These are phyloP conservation scores for Ophiognomonia clavigignenti-juglandacearum DNA, from an alignment of 2,329 filamentous ascomycete species.

Conservation along the genomic window DNA sequence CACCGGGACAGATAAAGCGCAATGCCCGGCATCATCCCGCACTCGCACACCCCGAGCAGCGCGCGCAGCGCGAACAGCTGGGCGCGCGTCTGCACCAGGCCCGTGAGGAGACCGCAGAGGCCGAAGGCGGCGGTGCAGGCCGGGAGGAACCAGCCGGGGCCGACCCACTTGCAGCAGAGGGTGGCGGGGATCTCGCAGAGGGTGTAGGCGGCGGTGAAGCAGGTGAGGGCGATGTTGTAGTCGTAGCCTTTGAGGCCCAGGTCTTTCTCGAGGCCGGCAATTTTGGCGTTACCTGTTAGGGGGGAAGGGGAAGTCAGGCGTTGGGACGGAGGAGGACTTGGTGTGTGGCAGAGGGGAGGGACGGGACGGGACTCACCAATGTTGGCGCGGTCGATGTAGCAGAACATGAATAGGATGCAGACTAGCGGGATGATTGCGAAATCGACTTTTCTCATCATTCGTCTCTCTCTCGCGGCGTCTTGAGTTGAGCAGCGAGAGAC, in stretches of 20 bases:
- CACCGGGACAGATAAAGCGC: slow-evolving; percentile 59
- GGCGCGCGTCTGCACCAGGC: slow-evolving; percentile 48
- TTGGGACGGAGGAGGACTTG: too few relatives aligned
- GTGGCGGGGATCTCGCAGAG: slow-evolving; percentile 58
- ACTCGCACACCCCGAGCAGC: slow-evolving; percentile 54
- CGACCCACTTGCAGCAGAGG: slow-evolving; percentile 56
- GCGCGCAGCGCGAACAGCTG: slow-evolving; percentile 50
- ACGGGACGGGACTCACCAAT: slow-evolving; percentile 44
- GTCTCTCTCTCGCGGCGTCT: too few relatives aligned
- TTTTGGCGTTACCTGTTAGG: slow-evolving; percentile 51
- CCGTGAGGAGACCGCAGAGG: slow-evolving; percentile 51
- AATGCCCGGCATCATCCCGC: slow-evolving; percentile 61
- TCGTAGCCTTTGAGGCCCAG: slow-evolving; percentile 49
- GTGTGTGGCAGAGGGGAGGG: too few relatives aligned
- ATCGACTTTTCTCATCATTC: slow-evolving; percentile 50
- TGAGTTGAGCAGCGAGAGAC: too few relatives aligned
- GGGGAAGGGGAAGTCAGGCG: too few relatives aligned
- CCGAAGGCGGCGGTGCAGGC: slow-evolving; percentile 51
- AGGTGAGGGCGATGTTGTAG: slow-evolving; percentile 55
- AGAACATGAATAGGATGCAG: slow-evolving; percentile 61
- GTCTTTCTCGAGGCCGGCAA: slow-evolving; percentile 52
- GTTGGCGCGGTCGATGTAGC: slow-evolving; percentile 66
- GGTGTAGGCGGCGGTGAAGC: slow-evolving; percentile 61
- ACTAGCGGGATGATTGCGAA: slow-evolving; percentile 58
- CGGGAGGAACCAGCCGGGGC: slow-evolving; percentile 60